These are phyloP conservation scores for Boletus bicolor DNA, from an alignment of 768 basidiomycete species.

Conservation along the genomic window DNA sequence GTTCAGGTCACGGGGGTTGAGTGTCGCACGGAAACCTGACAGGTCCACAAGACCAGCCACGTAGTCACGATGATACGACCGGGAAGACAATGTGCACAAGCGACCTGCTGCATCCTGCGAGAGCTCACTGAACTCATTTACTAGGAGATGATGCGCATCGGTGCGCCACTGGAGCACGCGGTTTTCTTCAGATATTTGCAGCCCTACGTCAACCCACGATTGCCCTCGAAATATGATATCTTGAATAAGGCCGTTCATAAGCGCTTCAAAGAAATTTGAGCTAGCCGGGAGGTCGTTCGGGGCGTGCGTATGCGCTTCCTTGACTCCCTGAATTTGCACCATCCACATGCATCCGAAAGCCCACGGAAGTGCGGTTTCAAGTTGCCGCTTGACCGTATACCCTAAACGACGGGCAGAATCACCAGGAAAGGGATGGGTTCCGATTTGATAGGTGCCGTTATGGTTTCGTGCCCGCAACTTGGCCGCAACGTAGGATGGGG, in stretches of 20 bases:
- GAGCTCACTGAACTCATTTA: neutral
- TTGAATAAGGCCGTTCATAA: no score
- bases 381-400: neutral
- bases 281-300: neutral
- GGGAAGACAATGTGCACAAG: neutral
- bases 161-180: constrained; percentile 7
- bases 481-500: neutral
- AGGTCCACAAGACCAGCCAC: neutral
- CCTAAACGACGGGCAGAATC: neutral
- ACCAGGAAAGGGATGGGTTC: constrained; percentile 1
- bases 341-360: neutral
- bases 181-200: neutral
- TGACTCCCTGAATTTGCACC: constrained; percentile 7
- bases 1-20: neutral
- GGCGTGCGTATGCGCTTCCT: constrained; percentile 1
- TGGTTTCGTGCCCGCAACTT: neutral
- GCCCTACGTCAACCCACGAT: constrained; percentile 4
- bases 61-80: constrained; percentile 1
- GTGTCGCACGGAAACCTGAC: neutral
- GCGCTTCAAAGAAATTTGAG: no score
- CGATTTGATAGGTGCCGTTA: neutral
- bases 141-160: neutral
- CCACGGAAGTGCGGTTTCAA: neutral
- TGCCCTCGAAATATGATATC: neutral
- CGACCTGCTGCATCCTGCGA: neutral